A percentile compares a stretch with the other conserved stretches of the same genome.
These are phyloP conservation scores for Caryocar brasiliense DNA, from an alignment of 441 rosid species.

Conservation along the genomic window DNA sequence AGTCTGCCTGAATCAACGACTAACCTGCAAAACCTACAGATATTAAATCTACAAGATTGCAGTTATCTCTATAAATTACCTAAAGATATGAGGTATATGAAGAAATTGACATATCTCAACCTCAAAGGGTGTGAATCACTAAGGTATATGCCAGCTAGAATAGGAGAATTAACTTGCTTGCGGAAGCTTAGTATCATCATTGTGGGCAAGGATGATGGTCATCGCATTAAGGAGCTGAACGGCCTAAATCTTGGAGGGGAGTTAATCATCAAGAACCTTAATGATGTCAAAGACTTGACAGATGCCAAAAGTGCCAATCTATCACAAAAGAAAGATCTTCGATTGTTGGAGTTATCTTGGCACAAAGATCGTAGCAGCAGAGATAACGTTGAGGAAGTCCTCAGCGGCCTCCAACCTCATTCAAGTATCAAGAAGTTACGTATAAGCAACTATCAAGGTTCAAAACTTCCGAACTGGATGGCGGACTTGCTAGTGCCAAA, in stretches of 20 bases:
- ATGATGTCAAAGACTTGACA: not conserved
- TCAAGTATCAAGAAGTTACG: not conserved
- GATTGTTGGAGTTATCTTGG: constrained; percentile 1
- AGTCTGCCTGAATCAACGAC: not conserved
- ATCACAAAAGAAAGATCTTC: constrained; percentile 3
- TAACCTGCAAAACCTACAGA: not conserved
- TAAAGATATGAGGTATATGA: constrained; percentile 4
- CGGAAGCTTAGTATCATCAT: constrained; percentile 10
- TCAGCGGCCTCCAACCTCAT: constrained; percentile 11
- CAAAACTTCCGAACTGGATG: constrained; percentile 9
- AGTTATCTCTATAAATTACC: not conserved
- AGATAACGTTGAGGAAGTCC: constrained; percentile 3
- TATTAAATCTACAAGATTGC: not conserved
- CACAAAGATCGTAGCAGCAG: too few species aligned
- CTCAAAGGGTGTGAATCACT: not conserved
- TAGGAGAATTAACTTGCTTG: constrained; percentile 3
- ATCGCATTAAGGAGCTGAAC: not conserved
- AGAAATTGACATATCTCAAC: not conserved
- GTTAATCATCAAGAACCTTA: constrained; percentile 3
- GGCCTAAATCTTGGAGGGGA: constrained; percentile 6
- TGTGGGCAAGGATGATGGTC: constrained; percentile 7
- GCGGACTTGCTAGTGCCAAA: constrained; percentile 8
- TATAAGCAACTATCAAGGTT: not conserved
- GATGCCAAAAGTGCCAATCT: constrained; percentile 13
- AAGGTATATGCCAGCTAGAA: not conserved